A percentile compares a stretch with the other conserved stretches of the same genome.
These are phyloP conservation scores for Ceratocystis destructans DNA, from an alignment of 2,329 filamentous ascomycete genomes.

Conservation along the genomic window DNA sequence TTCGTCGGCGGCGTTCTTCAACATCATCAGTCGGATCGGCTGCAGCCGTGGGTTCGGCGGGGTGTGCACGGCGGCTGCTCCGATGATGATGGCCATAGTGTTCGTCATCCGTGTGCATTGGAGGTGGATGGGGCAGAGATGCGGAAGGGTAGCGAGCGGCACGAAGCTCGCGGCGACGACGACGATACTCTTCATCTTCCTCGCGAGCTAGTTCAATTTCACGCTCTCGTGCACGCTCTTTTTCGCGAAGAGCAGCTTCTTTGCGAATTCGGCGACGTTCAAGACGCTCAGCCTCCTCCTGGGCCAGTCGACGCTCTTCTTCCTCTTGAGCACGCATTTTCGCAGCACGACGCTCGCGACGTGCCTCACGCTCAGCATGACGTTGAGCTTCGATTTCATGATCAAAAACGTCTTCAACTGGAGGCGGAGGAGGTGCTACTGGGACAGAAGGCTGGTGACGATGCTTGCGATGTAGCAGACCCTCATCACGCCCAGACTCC, in stretches of 20 bases:
- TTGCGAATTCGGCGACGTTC: slow-evolving; percentile 38
- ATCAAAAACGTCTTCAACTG: neutral
- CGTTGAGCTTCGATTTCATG: neutral
- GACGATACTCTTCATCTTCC: slow-evolving; percentile 39
- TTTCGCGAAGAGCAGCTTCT: slow-evolving; percentile 33
- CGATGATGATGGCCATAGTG: slow-evolving; percentile 31
- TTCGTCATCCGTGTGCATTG: slow-evolving; percentile 28
- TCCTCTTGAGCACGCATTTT: slow-evolving; percentile 11
- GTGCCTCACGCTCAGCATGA: neutral
- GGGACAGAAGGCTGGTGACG: neutral
- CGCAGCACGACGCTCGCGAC: slow-evolving; percentile 6
- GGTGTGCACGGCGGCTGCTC: slow-evolving; percentile 25
- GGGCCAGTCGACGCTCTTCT: slow-evolving; percentile 31
- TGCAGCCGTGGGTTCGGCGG: slow-evolving; percentile 17
- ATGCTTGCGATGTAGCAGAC: neutral
- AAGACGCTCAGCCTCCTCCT: slow-evolving; percentile 41
- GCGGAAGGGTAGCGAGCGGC: slow-evolving; percentile 23
- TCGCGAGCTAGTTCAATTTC: slow-evolving; percentile 35
- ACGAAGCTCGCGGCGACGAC: slow-evolving; percentile 39
- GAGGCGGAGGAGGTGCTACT: neutral
- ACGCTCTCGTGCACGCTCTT: slow-evolving; percentile 38
- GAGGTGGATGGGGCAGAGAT: slow-evolving; percentile 20
- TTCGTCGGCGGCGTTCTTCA: slow-evolving; percentile 1
- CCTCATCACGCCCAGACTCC: slow-evolving; percentile 28
- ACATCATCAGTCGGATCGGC: slow-evolving; percentile 18